A percentile compares a stretch with the other conserved stretches of the same genome.
Evolutionary conservation across 305 asterid genomes (phyloP).

Genomic region (Plantago coronopus): DNA sequence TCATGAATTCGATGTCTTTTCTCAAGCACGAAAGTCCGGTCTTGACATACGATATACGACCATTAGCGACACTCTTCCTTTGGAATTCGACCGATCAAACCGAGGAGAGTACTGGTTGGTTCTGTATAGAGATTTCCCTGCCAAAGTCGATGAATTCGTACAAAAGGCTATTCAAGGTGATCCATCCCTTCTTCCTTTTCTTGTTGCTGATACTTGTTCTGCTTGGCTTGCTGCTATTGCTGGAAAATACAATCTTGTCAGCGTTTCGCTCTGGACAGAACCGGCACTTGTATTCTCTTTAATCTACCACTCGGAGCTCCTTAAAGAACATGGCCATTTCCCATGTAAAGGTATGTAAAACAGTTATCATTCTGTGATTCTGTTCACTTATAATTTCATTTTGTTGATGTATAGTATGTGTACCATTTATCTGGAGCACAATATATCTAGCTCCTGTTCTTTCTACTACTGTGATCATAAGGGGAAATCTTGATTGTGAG

Average conservation of each 20-base stretch:
- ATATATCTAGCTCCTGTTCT: too few species aligned
- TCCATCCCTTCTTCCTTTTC: constrained; percentile 18
- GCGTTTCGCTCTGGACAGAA: constrained; percentile 39
- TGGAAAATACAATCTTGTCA: constrained; percentile 26
- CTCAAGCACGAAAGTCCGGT: constrained; percentile 29
- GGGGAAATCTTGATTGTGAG: too few species aligned
- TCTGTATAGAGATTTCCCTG: constrained; percentile 26
- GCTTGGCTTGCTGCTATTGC: constrained; percentile 29
- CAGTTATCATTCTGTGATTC: too few species aligned
- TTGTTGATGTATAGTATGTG: too few species aligned
- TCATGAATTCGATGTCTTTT: constrained; percentile 25
- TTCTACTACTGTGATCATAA: too few species aligned
- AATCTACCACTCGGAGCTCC: constrained; percentile 16
- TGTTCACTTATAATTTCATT: too few species aligned
- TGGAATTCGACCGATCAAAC: constrained; percentile 32
- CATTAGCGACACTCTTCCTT: constrained; percentile 36
- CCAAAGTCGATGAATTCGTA: constrained; percentile 36
- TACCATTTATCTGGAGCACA: too few species aligned
- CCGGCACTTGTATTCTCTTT: constrained; percentile 34
- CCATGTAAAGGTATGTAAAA: constrained; percentile 14
- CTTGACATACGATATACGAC: constrained; percentile 42
- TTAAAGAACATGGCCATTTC: constrained; percentile 25
- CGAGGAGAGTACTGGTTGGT: constrained; percentile 29
- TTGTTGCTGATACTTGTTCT: constrained; percentile 33
- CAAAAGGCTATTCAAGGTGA: constrained; percentile 19